A percentile compares a stretch with the other conserved stretches of the same genome.
phyloP scores from a whole-genome alignment of 305 asterid species.

The Coffea humblotiana region DNA sequence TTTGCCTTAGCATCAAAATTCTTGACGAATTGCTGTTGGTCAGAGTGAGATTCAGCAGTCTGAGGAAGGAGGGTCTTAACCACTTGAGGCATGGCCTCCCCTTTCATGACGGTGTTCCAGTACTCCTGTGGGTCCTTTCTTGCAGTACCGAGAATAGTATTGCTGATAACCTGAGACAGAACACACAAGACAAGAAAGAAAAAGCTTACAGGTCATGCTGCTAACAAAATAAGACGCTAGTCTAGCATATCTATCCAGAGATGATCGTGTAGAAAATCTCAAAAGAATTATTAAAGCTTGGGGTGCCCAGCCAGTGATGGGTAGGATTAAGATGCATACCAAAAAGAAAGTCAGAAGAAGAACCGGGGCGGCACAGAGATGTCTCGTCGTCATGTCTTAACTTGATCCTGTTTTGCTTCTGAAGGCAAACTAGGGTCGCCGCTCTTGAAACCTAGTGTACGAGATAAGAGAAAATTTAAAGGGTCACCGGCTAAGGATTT shows the following conservation, averaged over 20 bases:
- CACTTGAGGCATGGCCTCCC: slow-evolving; percentile 9
- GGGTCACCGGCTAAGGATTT: too few species aligned
- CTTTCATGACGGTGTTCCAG: slow-evolving; percentile 3
- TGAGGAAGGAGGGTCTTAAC: neutral
- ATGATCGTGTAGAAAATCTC: neutral
- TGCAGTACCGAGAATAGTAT: neutral
- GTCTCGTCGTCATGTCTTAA: neutral
- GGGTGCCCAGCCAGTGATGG: neutral
- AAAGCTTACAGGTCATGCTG: neutral
- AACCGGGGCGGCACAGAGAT: neutral
- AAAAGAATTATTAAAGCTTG: too few species aligned
- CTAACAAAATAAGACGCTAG: too few species aligned
- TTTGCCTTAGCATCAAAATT: slow-evolving; percentile 41
- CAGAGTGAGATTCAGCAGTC: neutral
- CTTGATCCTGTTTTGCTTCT: neutral
- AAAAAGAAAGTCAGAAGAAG: neutral
- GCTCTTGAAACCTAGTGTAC: too few species aligned
- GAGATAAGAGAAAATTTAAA: too few species aligned
- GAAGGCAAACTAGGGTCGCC: neutral
- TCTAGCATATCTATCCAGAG: too few species aligned
- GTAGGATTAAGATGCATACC: neutral
- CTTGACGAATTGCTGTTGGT: slow-evolving; percentile 18
- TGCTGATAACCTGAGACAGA: neutral
- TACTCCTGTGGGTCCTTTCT: neutral
- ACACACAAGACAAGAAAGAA: neutral